Evolutionary conservation across 805 yeast species (phyloP).

Genomic region (Tetrapisispora namnaoensis): DNA sequence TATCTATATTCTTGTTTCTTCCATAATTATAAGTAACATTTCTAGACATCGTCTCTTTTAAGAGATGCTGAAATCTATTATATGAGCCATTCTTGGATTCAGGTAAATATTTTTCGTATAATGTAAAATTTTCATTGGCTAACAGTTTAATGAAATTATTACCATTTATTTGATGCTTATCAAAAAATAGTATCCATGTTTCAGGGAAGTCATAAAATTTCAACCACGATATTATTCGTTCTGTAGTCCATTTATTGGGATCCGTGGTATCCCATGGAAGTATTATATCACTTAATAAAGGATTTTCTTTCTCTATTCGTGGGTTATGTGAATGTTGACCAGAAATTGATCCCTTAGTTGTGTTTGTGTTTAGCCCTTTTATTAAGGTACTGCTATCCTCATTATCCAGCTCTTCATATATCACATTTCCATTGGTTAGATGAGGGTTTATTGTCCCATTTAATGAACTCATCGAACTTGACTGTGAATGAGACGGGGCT

Average conservation of each 20-base stretch:
- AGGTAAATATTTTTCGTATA: conserved; percentile 32
- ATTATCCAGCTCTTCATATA: neutral
- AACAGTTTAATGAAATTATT: conserved; percentile 55
- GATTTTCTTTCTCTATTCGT: conserved; percentile 14
- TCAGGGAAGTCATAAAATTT: conserved; percentile 57
- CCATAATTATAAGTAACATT: conserved; percentile 23
- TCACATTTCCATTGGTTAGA: neutral
- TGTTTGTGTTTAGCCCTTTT: neutral
- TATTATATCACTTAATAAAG: conserved; percentile 20
- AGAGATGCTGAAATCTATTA: conserved; percentile 45
- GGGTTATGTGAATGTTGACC: conserved; percentile 18
- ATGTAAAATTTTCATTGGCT: conserved; percentile 52
- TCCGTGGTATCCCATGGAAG: conserved; percentile 42
- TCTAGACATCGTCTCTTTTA: conserved; percentile 37
- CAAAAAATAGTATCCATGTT: conserved; percentile 63
- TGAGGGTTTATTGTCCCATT: neutral
- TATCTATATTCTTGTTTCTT: conserved; percentile 15
- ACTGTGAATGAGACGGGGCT: neutral
- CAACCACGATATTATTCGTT: conserved; percentile 62
- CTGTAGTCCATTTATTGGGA: conserved; percentile 61
- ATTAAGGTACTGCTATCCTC: too few relatives aligned
- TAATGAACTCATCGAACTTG: neutral
- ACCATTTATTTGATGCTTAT: conserved; percentile 47
- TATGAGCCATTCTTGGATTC: conserved; percentile 42
- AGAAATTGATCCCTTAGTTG: neutral